Conservation (phyloP, 2,329 filamentous ascomycete genomes). For the Ceratocystis smalleyi region DNA sequence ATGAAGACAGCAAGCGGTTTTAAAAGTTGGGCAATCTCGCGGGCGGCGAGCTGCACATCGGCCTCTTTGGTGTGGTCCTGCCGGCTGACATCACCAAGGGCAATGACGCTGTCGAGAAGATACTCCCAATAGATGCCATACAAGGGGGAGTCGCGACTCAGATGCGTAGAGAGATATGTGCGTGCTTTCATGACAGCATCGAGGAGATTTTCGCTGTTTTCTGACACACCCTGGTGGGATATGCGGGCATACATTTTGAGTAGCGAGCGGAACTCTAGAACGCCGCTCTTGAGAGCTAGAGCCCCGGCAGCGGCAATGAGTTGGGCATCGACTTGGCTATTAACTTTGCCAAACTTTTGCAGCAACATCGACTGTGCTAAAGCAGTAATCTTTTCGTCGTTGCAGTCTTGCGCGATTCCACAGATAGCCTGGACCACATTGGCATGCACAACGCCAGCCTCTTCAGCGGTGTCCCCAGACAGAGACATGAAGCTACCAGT, state of each 20-base stretch:
- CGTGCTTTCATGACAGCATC: conserved; percentile 67
- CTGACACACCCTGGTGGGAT: conserved; percentile 54
- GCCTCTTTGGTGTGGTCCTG: conserved; percentile 56
- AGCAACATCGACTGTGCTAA: conserved; percentile 87
- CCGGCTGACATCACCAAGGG: conserved; percentile 73
- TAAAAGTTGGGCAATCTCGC: conserved; percentile 75
- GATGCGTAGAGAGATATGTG: conserved; percentile 56
- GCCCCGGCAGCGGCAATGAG: conserved; percentile 72
- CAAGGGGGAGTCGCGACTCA: conserved; percentile 53
- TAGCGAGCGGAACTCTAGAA: conserved; percentile 69
- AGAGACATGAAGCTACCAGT: conserved; percentile 69
- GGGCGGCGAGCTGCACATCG: conserved; percentile 67
- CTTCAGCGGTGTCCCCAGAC: conserved; percentile 58
- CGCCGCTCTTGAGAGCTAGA: conserved; percentile 60
- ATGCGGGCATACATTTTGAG: conserved; percentile 70
- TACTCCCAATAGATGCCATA: conserved; percentile 75
- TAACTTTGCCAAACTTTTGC: conserved; percentile 87
- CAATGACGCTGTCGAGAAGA: conserved; percentile 72
- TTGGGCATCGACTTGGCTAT: conserved; percentile 59
- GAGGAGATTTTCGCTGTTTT: conserved; percentile 50
- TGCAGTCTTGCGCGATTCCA: conserved; percentile 64
- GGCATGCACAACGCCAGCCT: conserved; percentile 58
- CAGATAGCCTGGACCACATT: conserved; percentile 95
- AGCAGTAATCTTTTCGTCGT: conserved; percentile 83
- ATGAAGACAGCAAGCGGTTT: conserved; percentile 78